These are phyloP conservation scores for Herpetomonas tarakana DNA, from an alignment of 208 protist species.

Conservation along the genomic window DNA sequence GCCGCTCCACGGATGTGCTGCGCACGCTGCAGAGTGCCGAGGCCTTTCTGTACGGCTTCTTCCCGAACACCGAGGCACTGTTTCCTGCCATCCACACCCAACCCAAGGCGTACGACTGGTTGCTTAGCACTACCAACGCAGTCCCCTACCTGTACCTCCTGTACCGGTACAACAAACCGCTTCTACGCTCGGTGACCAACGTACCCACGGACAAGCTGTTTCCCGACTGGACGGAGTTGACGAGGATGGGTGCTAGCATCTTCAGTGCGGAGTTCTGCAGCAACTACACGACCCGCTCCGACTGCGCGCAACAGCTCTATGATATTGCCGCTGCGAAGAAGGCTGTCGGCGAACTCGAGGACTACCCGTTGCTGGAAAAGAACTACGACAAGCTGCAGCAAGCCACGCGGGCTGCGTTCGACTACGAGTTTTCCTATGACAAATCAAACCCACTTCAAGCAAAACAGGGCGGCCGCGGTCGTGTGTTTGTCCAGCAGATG, in stretches of 20 bases:
- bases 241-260: constrained; percentile 36
- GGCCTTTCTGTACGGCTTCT: constrained; percentile 43
- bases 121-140: constrained; percentile 31
- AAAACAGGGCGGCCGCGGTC: constrained; percentile 21
- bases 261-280: constrained; percentile 46
- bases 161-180: constrained; percentile 22
- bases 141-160: constrained; percentile 21
- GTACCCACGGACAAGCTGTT: constrained; percentile 33
- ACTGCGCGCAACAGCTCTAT: constrained; percentile 17
- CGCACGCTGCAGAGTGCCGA: constrained; percentile 62
- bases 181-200: constrained; percentile 26
- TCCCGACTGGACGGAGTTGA: constrained; percentile 27
- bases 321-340: constrained; percentile 25
- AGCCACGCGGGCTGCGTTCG: constrained; percentile 4
- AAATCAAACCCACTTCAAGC: constrained; percentile 12
- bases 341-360: constrained; percentile 11
- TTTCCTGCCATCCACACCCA: constrained; percentile 57
- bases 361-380: constrained; percentile 4
- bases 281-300: constrained; percentile 14
- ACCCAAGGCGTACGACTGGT: constrained; percentile 13
- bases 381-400: constrained; percentile 16
- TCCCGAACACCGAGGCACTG: constrained; percentile 25
- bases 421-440: constrained; percentile 14
- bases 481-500: constrained; percentile 14
- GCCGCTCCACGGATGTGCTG: constrained; percentile 48